Evolutionary conservation across 1,284 basidiomycete species (phyloP).

Genomic region (Malassezia globosa): DNA sequence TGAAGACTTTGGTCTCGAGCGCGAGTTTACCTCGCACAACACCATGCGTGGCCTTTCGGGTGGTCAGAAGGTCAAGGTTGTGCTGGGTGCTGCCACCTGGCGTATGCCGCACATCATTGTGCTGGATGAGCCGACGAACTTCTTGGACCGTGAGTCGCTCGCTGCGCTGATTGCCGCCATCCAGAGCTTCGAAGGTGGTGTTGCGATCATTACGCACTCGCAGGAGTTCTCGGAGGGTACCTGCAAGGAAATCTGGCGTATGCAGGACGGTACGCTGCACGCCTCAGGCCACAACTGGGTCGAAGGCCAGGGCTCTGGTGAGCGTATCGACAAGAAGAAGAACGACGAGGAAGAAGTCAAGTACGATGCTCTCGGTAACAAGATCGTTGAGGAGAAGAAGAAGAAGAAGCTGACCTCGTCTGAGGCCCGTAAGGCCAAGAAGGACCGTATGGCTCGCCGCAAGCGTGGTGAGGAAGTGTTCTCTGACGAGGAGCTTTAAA

Average conservation of each 20-base stretch:
- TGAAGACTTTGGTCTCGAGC: constrained; percentile 46
- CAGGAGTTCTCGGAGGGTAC: constrained; percentile 44
- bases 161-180: constrained; percentile 46
- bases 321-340: constrained; percentile 37
- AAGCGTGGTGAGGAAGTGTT: constrained; percentile 32
- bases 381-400: constrained; percentile 27
- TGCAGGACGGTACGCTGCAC: constrained; percentile 35
- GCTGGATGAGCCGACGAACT: constrained; percentile 47
- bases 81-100: constrained; percentile 46
- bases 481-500: constrained; percentile 30
- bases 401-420: constrained; percentile 29
- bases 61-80: constrained; percentile 48
- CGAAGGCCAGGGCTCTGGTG: constrained; percentile 62
- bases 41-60: constrained; percentile 47
- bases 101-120: constrained; percentile 46
- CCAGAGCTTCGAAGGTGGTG: constrained; percentile 45
- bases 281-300: constrained; percentile 63
- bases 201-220: constrained; percentile 46
- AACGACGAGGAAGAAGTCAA: constrained; percentile 36
- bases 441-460: constrained; percentile 26
- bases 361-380: constrained; percentile 41
- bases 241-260: constrained; percentile 44
- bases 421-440: constrained; percentile 32
- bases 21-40: constrained; percentile 48
- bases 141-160: constrained; percentile 47